Conservation (phyloP, 1,139 yeast genomes). For the Entelexis sorbosivorans region DNA sequence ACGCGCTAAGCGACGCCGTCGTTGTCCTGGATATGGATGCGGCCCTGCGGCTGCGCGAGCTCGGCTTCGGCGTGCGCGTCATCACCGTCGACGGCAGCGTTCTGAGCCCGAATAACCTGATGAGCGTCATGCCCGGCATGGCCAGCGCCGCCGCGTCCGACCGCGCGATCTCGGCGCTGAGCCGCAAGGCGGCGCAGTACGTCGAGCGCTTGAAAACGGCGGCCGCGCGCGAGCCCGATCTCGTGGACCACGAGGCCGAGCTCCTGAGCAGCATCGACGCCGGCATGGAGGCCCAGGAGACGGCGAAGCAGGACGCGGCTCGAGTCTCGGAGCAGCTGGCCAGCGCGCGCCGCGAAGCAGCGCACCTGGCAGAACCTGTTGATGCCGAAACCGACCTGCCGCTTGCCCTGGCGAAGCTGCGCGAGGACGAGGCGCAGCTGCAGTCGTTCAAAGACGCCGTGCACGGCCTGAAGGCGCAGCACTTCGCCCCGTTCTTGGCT, state of each 20-base stretch:
- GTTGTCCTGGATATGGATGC: slow-evolving; percentile 61
- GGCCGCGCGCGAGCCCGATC: slow-evolving; percentile 10
- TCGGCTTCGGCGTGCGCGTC: slow-evolving; percentile 49
- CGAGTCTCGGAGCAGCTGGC: slow-evolving; percentile 9
- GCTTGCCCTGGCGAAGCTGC: background rate
- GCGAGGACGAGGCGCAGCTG: background rate
- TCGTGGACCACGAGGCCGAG: slow-evolving; percentile 13
- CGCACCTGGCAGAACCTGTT: background rate
- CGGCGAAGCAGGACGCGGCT: slow-evolving; percentile 10
- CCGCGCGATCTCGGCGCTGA: slow-evolving; percentile 25
- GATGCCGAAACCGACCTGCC: background rate
- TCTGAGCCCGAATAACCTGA: slow-evolving; percentile 73
- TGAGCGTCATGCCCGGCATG: slow-evolving; percentile 53
- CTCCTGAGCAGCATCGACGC: slow-evolving; percentile 7
- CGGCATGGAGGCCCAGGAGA: slow-evolving; percentile 1
- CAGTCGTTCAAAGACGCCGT: background rate
- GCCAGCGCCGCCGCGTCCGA: slow-evolving; percentile 26
- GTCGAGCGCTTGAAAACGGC: slow-evolving; percentile 40
- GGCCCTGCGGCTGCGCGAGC: slow-evolving; percentile 71
- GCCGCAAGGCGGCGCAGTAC: slow-evolving; percentile 39
- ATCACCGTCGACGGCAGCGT: slow-evolving; percentile 79
- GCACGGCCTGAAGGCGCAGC: background rate
- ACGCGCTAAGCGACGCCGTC: slow-evolving; percentile 68
- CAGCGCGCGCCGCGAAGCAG: slow-evolving; percentile 1
- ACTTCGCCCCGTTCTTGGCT: slow-evolving; percentile 9